These are phyloP conservation scores for Penicillium freii DNA, from an alignment of 2,329 filamentous ascomycete species.

Conservation along the genomic window DNA sequence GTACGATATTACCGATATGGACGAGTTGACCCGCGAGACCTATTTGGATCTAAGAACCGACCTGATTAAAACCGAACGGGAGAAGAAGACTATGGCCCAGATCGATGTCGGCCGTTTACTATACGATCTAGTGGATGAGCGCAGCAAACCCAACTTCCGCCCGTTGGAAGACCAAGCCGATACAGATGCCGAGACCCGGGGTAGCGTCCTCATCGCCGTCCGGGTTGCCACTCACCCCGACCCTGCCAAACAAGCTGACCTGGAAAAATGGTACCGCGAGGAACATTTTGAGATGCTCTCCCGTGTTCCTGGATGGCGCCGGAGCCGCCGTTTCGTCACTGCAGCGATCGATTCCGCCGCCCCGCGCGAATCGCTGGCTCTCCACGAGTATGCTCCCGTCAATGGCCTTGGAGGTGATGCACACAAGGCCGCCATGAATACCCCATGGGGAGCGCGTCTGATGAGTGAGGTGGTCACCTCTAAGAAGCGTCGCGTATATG, in stretches of 20 bases:
- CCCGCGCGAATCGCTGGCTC: slow-evolving; percentile 58
- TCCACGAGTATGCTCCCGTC: slow-evolving; percentile 69
- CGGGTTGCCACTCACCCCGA: slow-evolving; percentile 59
- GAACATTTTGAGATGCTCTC: slow-evolving; percentile 71
- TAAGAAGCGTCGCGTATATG: slow-evolving; percentile 61
- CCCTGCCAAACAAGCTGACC: slow-evolving; percentile 50
- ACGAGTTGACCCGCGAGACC: slow-evolving; percentile 61
- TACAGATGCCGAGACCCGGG: slow-evolving; percentile 52
- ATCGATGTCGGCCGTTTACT: slow-evolving; percentile 69
- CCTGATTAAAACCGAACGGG: slow-evolving; percentile 56
- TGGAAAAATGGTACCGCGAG: slow-evolving; percentile 68
- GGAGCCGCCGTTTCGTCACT: slow-evolving; percentile 68
- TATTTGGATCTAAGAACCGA: slow-evolving; percentile 57
- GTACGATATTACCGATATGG: slow-evolving; percentile 78
- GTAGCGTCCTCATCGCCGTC: slow-evolving; percentile 62
- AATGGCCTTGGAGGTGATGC: slow-evolving; percentile 67
- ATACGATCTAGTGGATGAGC: slow-evolving; percentile 63
- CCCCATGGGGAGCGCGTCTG: slow-evolving; percentile 61
- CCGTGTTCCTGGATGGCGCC: slow-evolving; percentile 75
- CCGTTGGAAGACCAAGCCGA: slow-evolving; percentile 61
- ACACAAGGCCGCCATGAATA: slow-evolving; percentile 62
- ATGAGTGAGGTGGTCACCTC: slow-evolving; percentile 58
- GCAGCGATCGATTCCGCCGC: slow-evolving; percentile 60
- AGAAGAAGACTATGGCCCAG: slow-evolving; percentile 61
- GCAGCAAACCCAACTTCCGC: slow-evolving; percentile 56